Evolutionary conservation across 495 filamentous ascomycete species (phyloP).

Genomic region (Chaetomium tenue): DNA sequence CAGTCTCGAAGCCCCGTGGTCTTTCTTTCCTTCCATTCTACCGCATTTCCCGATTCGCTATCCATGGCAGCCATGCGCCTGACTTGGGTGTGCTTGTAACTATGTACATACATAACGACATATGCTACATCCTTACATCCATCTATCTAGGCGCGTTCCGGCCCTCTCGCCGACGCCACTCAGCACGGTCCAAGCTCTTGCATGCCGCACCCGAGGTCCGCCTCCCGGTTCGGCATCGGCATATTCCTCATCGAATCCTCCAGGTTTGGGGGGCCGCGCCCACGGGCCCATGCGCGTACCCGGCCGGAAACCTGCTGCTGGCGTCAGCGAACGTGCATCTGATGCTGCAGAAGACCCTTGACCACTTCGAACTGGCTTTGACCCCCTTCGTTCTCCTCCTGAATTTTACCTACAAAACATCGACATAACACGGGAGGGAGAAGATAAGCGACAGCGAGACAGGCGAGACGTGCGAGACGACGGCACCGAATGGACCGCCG

Average conservation of each 20-base stretch:
- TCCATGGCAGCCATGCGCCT: not conserved
- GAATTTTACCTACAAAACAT: not conserved
- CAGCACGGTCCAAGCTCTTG: not conserved
- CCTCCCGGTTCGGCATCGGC: conserved; percentile 11
- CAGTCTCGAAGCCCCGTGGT: not conserved
- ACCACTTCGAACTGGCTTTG: not conserved
- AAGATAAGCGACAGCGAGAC: not conserved
- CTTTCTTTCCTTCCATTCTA: not conserved
- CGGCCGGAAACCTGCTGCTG: conserved; percentile 15
- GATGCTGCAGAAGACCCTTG: conserved; percentile 5
- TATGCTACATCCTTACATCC: no score
- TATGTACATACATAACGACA: no score
- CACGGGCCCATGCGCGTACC: not conserved
- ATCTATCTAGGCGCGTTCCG: conserved; percentile 4
- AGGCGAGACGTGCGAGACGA: not conserved
- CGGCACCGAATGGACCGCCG: not conserved
- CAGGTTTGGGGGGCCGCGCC: not conserved
- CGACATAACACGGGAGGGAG: not conserved
- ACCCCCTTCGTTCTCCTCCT: not conserved
- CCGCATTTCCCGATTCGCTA: conserved; percentile 16
- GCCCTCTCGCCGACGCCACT: conserved; percentile 6
- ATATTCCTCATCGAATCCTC: conserved; percentile 5
- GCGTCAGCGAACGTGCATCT: conserved; percentile 17
- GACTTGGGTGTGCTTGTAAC: no score
- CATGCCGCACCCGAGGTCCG: conserved; percentile 14